Conservation (phyloP, 192 early-diverging fungal genomes). For the Gigaspora rosea region DNA sequence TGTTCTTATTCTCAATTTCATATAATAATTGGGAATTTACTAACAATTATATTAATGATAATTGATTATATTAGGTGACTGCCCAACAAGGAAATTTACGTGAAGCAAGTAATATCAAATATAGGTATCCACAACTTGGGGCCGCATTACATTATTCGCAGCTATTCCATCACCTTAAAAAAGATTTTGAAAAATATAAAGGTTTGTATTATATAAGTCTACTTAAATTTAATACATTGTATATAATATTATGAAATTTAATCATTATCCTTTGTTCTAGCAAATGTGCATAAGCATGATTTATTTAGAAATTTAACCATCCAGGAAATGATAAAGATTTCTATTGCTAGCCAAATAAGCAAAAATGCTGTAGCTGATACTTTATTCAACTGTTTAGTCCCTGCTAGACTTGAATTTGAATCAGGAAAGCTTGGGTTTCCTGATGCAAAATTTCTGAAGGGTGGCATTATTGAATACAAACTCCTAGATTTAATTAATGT, state of each 20-base stretch:
- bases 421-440: constrained; percentile 45
- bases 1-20: neutral
- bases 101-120: constrained; percentile 69
- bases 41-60: no score
- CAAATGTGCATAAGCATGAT: constrained; percentile 36
- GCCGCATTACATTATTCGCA: constrained; percentile 51
- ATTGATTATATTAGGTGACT: constrained; percentile 41
- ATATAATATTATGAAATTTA: neutral
- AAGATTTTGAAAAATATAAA: constrained; percentile 1
- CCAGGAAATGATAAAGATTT: constrained; percentile 57
- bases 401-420: constrained; percentile 44
- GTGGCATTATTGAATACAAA: constrained; percentile 65
- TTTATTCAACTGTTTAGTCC: constrained; percentile 55
- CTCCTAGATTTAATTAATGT: constrained; percentile 73
- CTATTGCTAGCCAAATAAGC: constrained; percentile 52
- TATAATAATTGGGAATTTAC: no score
- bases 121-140: constrained; percentile 66
- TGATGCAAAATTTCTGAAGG: constrained; percentile 57
- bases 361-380: constrained; percentile 55
- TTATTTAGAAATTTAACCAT: constrained; percentile 47
- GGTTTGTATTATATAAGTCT: neutral
- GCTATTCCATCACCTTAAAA: neutral
- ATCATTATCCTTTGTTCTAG: neutral
- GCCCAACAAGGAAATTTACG: constrained; percentile 63
- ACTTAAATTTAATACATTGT: neutral